Conservation (phyloP, 2,329 filamentous ascomycete genomes). For the Ascochyta clinopodiicola region DNA sequence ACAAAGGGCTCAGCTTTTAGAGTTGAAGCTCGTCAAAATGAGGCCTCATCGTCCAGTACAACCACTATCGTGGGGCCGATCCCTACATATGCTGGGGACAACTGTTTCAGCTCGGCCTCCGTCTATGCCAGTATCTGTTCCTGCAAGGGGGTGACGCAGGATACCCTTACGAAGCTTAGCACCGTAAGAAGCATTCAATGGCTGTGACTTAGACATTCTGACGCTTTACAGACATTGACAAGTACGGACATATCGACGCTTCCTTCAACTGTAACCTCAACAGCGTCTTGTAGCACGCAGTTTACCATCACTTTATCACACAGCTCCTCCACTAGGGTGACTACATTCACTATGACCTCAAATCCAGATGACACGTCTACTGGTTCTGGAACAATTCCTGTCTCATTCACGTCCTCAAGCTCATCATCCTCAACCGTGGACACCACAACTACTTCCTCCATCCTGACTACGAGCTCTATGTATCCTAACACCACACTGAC, state of each 20-base stretch:
- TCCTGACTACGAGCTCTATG: background rate
- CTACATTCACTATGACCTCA: background rate
- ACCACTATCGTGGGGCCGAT: constrained; percentile 26
- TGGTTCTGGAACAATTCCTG: background rate
- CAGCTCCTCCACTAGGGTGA: constrained; percentile 12
- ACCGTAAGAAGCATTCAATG: constrained; percentile 23
- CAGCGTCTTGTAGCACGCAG: constrained; percentile 15
- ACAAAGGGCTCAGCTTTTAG: background rate
- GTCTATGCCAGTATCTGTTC: constrained; percentile 37
- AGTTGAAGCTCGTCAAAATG: constrained; percentile 1
- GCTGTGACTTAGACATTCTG: background rate
- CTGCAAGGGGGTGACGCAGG: constrained; percentile 31
- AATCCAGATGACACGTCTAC: constrained; percentile 2
- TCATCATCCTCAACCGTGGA: background rate
- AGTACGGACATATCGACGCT: constrained; percentile 11
- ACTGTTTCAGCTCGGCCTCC: constrained; percentile 16
- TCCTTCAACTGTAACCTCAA: background rate
- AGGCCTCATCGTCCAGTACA: constrained; percentile 1
- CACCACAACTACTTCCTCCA: background rate
- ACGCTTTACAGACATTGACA: constrained; percentile 21
- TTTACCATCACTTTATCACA: constrained; percentile 18
- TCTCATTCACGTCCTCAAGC: background rate
- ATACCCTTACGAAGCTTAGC: constrained; percentile 22
- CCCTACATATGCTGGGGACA: constrained; percentile 31
- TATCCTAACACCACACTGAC: background rate